Base-by-base conservation (phyloP, 164 flowering plant genomes). In the Sedum album region DNA sequence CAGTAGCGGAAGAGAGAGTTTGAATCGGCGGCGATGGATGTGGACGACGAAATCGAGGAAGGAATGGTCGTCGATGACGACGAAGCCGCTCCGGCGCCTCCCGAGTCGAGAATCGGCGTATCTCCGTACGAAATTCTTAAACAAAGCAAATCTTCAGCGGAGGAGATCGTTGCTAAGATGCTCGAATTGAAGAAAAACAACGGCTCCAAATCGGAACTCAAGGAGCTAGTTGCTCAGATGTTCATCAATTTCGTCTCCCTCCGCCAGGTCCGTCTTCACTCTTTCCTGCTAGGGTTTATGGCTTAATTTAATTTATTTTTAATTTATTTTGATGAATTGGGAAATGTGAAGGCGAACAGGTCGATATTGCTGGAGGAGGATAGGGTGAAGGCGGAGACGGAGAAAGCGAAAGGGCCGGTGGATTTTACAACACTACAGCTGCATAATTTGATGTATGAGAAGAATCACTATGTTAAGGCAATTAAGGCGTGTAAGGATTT, bases 401-500 rank as follows among this genome's bases (percentile, higher is more conserved):
- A 95, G 68, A 79, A 79, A 14, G 97, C 94, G 15, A 95, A 92
- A 75, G 85, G 91, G 35, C 95, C 97, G 0, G 97, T 95, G 49
- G 97, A 95, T 80, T 88, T 85, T 69, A 85, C 94, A 21, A 85
- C 93, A 0, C 74, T 95, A 84, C 99, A 95, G 87, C 90, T 95
- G 70, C 97, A 92, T 70, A 95, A 90, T 71, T 74, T 95, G 84
- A 81, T 92, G 89, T 95, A 95, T 62, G 99, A 95, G 83, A 92
- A 92, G 74, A 90, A 79, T 73, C 99, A 92, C 73, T 92, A 90
- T 69, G 55, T 90, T 65, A 95, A 95, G 80, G 97, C 99, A 11
- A 95, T 92, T 67, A 92, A 95, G 68, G 87, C 94, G 70, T 92
- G 97, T 84, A 95, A 83, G 69, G 97, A 92, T 72, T 95, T 92